Evolutionary conservation across 2,329 filamentous ascomycete genomes (phyloP).

Genomic region (Aureobasidium sp.): DNA sequence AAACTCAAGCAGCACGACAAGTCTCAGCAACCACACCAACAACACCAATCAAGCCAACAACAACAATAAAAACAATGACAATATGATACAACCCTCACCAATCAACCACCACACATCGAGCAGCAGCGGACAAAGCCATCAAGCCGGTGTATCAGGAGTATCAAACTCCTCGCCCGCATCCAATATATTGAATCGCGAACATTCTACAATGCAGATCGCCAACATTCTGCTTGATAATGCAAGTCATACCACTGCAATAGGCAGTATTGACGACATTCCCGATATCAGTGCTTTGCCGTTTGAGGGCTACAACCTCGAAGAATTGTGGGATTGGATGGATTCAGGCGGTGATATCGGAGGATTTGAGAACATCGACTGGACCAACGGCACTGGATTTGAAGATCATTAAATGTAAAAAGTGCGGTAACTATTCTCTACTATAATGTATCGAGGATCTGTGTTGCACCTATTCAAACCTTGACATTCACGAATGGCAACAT

Average conservation of each 20-base stretch:
- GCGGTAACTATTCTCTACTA: neutral
- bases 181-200: neutral
- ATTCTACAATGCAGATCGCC: constrained; percentile 8
- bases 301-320: constrained; percentile 11
- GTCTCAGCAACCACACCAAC: neutral
- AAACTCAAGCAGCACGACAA: neutral
- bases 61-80: neutral
- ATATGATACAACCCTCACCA: neutral
- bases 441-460: neutral
- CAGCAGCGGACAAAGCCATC: constrained; percentile 1
- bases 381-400: neutral
- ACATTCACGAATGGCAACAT: constrained; percentile 7
- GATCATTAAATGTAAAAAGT: neutral
- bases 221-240: constrained; percentile 1
- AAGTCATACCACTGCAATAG: neutral
- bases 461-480: neutral
- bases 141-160: neutral
- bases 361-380: neutral
- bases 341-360: neutral
- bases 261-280: neutral
- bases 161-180: neutral
- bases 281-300: neutral
- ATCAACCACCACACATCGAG: neutral
- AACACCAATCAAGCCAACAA: neutral
- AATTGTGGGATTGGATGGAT: constrained; percentile 12